phyloP scores from a whole-genome alignment of 441 rosid genomes.

The Euphorbia schlechtendalii region DNA sequence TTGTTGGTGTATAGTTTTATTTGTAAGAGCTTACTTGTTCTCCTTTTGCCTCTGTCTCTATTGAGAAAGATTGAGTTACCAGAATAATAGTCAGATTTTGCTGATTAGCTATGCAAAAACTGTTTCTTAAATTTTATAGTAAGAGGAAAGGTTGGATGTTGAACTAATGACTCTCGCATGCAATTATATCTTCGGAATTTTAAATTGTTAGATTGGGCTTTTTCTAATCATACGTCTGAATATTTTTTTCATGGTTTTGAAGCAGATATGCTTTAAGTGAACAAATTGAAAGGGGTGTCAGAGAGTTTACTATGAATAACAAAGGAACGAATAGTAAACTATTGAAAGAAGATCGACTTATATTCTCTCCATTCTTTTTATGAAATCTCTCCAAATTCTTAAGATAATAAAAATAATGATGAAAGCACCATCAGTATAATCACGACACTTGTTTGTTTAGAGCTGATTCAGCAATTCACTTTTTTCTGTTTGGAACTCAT shows the following conservation, averaged over 20 bases:
- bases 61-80: neutral
- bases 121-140: neutral
- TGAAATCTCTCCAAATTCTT: neutral
- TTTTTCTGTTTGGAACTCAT: neutral
- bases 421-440: neutral
- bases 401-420: neutral
- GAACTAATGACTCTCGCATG: neutral
- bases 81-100: neutral
- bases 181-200: neutral
- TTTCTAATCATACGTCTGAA: neutral
- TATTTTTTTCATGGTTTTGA: neutral
- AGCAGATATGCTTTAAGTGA: neutral
- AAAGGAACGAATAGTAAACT: neutral
- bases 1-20: neutral
- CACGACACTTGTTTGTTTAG: neutral
- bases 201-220: neutral
- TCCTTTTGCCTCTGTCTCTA: neutral
- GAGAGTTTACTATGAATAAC: neutral
- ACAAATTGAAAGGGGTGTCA: neutral
- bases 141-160: conserved; percentile 2
- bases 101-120: neutral
- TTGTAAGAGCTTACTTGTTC: neutral
- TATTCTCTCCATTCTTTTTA: no score
- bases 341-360: neutral
- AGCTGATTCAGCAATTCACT: neutral